These are phyloP conservation scores for Cucumis melo DNA, from an alignment of 306 rosid species.

Conservation along the genomic window DNA sequence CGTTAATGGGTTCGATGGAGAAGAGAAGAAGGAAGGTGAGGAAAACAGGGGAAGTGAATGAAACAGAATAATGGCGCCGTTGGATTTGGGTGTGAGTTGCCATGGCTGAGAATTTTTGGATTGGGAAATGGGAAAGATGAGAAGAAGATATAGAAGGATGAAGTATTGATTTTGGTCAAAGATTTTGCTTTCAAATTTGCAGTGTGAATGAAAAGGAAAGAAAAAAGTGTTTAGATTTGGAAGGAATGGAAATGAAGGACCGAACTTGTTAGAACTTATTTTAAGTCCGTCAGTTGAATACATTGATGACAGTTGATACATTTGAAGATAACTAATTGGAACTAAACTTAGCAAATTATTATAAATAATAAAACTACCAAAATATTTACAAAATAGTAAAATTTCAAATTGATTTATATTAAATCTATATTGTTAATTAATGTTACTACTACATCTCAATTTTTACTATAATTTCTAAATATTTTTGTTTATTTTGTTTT, in stretches of 20 bases:
- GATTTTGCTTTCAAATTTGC: neutral
- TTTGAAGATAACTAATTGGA: too few species aligned
- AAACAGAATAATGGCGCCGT: neutral
- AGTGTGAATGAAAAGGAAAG: neutral
- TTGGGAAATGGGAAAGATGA: neutral
- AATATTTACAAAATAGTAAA: too few species aligned
- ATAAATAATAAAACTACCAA: too few species aligned
- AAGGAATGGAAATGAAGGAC: neutral
- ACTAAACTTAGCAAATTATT: too few species aligned
- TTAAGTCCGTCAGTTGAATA: neutral
- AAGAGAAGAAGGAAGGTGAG: neutral
- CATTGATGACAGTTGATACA: too few species aligned
- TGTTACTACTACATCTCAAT: too few species aligned
- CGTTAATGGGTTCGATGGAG: neutral
- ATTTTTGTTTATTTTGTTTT: too few species aligned
- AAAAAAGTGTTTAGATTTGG: neutral
- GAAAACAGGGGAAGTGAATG: neutral
- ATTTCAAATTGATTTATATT: too few species aligned
- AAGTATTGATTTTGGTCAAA: neutral
- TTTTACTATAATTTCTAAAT: too few species aligned
- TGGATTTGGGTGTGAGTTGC: neutral
- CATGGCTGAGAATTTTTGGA: neutral
- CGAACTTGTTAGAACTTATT: too few species aligned
- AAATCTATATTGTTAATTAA: too few species aligned
- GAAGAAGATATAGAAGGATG: neutral